phyloP scores from a whole-genome alignment of 768 basidiomycete species.

The Lepiota brunneoincarnata region DNA sequence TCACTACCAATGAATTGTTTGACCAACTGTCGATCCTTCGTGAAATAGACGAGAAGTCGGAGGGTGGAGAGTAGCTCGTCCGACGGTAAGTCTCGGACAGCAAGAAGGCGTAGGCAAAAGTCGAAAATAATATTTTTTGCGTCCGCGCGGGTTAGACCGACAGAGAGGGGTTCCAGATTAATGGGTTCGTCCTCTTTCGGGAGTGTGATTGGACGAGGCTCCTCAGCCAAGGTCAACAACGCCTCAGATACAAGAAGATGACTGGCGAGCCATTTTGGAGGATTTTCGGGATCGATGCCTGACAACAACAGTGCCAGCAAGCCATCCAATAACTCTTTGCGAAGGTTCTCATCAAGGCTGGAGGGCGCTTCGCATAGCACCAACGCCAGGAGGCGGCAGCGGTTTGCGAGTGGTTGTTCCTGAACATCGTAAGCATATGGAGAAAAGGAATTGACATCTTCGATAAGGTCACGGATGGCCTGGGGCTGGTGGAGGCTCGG shows the following conservation, averaged over 20 bases:
- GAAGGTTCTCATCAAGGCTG: constrained; percentile 50
- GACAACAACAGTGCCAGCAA: constrained; percentile 67
- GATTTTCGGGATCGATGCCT: constrained; percentile 50
- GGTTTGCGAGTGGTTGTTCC: constrained; percentile 75
- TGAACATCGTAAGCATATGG: constrained; percentile 62
- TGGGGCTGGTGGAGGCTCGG: constrained; percentile 57
- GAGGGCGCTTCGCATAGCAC: constrained; percentile 75
- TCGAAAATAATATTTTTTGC: constrained; percentile 71
- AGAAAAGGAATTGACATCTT: constrained; percentile 72
- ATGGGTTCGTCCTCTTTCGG: constrained; percentile 74
- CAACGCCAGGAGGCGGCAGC: constrained; percentile 84
- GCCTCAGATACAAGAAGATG: constrained; percentile 85
- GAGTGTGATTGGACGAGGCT: constrained; percentile 59
- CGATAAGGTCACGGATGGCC: constrained; percentile 70
- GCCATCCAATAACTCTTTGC: constrained; percentile 60
- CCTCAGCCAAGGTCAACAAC: constrained; percentile 72
- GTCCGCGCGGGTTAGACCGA: constrained; percentile 61
- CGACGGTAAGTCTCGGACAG: constrained; percentile 57
- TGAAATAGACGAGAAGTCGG: constrained; percentile 81
- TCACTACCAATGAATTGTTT: constrained; percentile 64
- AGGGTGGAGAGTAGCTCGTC: constrained; percentile 83
- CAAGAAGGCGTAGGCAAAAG: constrained; percentile 71
- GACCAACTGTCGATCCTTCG: constrained; percentile 66
- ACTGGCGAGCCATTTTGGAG: constrained; percentile 86
- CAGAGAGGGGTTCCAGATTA: constrained; percentile 42